Evolutionary conservation across 768 basidiomycete species (phyloP).

Genomic region (Mycena vitilis): DNA sequence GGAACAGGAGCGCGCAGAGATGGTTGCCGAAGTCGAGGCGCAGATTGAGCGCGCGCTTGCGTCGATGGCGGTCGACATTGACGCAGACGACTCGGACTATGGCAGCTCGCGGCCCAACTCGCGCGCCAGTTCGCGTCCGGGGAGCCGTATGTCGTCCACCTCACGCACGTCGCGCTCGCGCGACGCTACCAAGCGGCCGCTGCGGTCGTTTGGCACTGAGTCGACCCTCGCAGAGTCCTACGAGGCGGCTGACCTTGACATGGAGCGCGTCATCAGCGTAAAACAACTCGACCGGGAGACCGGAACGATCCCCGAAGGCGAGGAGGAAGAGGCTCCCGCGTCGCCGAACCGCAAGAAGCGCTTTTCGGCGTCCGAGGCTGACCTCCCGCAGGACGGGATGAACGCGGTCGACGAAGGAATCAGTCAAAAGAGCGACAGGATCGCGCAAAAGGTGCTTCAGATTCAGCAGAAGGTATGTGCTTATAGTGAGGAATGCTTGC

Average conservation of each 20-base stretch:
- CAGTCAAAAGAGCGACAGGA: constrained; percentile 85
- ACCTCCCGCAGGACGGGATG: constrained; percentile 80
- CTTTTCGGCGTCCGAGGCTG: constrained; percentile 79
- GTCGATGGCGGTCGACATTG: constrained; percentile 85
- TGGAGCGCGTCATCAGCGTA: constrained; percentile 41
- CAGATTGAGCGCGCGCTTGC: constrained; percentile 90
- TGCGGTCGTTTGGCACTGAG: constrained; percentile 83
- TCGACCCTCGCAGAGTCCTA: constrained; percentile 82
- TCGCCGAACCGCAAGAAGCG: constrained; percentile 74
- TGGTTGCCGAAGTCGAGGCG: constrained; percentile 94
- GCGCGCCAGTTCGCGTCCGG: constrained; percentile 68
- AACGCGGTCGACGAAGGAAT: constrained; percentile 89
- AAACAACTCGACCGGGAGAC: constrained; percentile 56
- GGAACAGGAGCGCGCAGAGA: constrained; percentile 87
- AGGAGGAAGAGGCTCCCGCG: constrained; percentile 61
- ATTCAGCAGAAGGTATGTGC: constrained; percentile 90
- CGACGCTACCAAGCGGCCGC: constrained; percentile 65
- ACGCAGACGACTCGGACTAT: constrained; percentile 86
- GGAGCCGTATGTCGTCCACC: constrained; percentile 71
- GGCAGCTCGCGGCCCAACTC: constrained; percentile 72
- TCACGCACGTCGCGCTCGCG: constrained; percentile 71
- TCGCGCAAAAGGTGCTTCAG: constrained; percentile 87
- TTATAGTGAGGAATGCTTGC: not conserved
- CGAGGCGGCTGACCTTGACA: constrained; percentile 56
- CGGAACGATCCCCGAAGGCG: constrained; percentile 66